Evolutionary conservation across 2,329 filamentous ascomycete genomes (phyloP), one percentile per base, ranked within the genome.

Genomic region (Alternaria sp.): DNA sequence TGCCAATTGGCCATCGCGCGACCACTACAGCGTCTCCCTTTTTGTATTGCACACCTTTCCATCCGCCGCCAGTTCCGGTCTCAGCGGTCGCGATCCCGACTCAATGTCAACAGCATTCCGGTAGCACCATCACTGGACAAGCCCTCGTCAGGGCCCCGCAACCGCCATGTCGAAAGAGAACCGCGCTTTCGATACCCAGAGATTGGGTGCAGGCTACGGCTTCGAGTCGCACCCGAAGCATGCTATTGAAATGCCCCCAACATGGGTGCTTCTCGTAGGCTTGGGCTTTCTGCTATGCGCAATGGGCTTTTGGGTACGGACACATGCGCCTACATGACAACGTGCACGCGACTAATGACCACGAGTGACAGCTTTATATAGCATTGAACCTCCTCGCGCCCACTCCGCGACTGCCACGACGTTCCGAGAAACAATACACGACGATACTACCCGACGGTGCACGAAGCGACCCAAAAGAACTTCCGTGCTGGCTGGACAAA

Each of bases 401-500:
- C 15, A 88, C 89, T 55, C 96, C 96, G 10, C 92, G 96, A 60
- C 82, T 85, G 23, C 87, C 92, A 2, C 84, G 89, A 33, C 85
- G 87, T 5, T 93, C 92, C 30, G 96, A 99, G 79, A 97, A 96
- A 83, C 89, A 87, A 41, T 99, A 95, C 84, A 86, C 89, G 53
- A 96, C 93, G 5, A 90, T 93, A 44, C 84, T 88, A 41, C 85
- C 89, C 44, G 85, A 90, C 71, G 90, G 91, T 55, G 83, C 84
- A 12, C 82, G 83, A 54, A 88, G 83, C 65, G 78, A 81, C 46
- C 81, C 83, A 7, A 86, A 88, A 69, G 84, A 83, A 23, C 79
- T 97, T 26, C 92, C 94, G 11, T 97, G 92, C 83, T 98, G 95
- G 95, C 89, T 92, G 77, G 93, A 97, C 79, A 77, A 90, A 90